A percentile compares a stretch with the other conserved stretches of the same genome.
Evolutionary conservation across 352 stramenopile species (phyloP).

Genomic region (Phytophthora melonis): DNA sequence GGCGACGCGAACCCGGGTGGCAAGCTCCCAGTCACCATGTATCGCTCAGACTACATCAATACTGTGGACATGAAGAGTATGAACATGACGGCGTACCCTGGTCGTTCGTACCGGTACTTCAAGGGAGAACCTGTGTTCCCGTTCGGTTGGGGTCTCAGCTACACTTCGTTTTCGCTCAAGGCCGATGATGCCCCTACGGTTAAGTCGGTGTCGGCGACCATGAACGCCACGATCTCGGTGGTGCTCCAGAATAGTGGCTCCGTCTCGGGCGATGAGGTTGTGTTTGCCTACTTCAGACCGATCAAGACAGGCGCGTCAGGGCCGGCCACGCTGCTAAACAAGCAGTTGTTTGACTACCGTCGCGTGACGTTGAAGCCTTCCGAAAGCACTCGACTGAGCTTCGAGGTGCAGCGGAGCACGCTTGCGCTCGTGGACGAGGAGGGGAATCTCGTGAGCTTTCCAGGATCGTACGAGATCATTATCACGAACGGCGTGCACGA

Average conservation of each 20-base stretch:
- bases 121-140: conserved; percentile 89
- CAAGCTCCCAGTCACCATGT: conserved; percentile 91
- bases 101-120: conserved; percentile 93
- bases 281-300: conserved; percentile 75
- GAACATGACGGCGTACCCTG: conserved; percentile 81
- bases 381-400: conserved; percentile 11
- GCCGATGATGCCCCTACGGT: background rate
- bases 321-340: conserved; percentile 64
- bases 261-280: conserved; percentile 61
- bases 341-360: conserved; percentile 71
- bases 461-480: conserved; percentile 76
- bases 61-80: conserved; percentile 76
- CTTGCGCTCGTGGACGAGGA: conserved; percentile 56
- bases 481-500: conserved; percentile 69
- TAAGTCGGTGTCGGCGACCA: conserved; percentile 27
- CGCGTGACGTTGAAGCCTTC: conserved; percentile 49
- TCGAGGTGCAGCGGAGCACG: conserved; percentile 27
- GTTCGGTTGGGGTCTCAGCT: conserved; percentile 92
- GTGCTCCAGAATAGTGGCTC: conserved; percentile 59
- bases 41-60: conserved; percentile 82
- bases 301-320: conserved; percentile 58
- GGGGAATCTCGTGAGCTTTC: conserved; percentile 55
- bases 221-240: conserved; percentile 53
- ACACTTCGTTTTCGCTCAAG: conserved; percentile 76
- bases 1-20: conserved; percentile 81